Evolutionary conservation across 108 stramenopile genomes (phyloP).

Genomic region (Ochromonas danica): DNA sequence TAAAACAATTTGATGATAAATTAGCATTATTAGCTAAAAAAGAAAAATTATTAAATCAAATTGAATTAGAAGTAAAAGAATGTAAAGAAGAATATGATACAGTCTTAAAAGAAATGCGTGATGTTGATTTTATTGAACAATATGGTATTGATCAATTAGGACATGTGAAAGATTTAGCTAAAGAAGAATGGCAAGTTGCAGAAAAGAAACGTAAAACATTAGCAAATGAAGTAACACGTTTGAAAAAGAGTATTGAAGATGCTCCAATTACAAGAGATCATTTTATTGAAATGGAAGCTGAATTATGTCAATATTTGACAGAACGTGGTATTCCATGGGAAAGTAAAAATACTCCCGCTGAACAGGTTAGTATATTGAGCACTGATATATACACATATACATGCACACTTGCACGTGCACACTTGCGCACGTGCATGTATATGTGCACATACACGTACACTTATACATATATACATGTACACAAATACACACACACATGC

Average conservation of each 20-base stretch:
- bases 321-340: not conserved
- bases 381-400: not conserved
- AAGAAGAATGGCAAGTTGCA: not conserved
- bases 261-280: constrained; percentile 13
- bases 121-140: not conserved
- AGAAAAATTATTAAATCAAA: not conserved
- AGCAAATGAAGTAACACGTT: not conserved
- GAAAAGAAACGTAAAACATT: constrained; percentile 9
- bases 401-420: not conserved
- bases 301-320: not conserved
- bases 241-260: constrained; percentile 8
- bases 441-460: not conserved
- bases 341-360: not conserved
- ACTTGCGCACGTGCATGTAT: not conserved
- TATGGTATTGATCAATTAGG: constrained; percentile 6
- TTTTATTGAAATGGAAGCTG: not conserved
- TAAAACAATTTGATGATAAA: constrained; percentile 35
- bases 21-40: constrained; percentile 1
- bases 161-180: not conserved
- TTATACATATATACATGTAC: not conserved
- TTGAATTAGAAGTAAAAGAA: not conserved
- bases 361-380: constrained; percentile 1
- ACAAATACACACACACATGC: not conserved
- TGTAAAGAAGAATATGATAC: constrained; percentile 14
- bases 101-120: constrained; percentile 16